These are phyloP conservation scores for Camellia granthamiana DNA, from an alignment of 148 eudicot species.

Conservation along the genomic window DNA sequence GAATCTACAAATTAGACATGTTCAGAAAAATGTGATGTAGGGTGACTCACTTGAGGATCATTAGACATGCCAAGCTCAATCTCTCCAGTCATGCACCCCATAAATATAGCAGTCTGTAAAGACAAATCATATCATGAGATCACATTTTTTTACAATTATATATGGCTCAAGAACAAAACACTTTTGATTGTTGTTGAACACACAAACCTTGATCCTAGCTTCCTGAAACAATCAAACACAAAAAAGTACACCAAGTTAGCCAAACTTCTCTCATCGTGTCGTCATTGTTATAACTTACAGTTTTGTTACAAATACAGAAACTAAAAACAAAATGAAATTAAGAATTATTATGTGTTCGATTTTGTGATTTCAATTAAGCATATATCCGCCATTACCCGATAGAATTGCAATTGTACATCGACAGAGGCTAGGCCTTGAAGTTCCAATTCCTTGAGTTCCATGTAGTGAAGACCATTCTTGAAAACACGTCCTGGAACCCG, in stretches of 20 bases:
- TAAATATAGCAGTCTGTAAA: constrained; percentile 55
- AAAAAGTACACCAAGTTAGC: background rate
- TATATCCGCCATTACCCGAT: constrained; percentile 37
- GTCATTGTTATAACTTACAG: too few species aligned
- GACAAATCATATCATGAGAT: background rate
- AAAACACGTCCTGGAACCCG: constrained; percentile 78
- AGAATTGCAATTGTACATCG: constrained; percentile 59
- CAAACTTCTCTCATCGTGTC: background rate
- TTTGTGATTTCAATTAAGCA: background rate
- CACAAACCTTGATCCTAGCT: constrained; percentile 86
- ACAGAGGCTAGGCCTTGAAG: constrained; percentile 45
- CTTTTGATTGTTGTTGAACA: background rate
- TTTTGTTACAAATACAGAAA: background rate
- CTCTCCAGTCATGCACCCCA: constrained; percentile 78
- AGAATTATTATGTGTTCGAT: background rate
- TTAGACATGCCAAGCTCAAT: constrained; percentile 73
- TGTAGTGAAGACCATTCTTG: constrained; percentile 36
- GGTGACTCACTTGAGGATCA: constrained; percentile 47
- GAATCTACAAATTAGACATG: too few species aligned
- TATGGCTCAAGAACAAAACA: background rate
- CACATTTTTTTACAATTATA: background rate
- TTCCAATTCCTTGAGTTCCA: constrained; percentile 51
- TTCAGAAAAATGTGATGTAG: too few species aligned
- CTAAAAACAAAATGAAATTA: background rate
- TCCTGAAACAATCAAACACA: constrained; percentile 46